Percentiles rank a stretch among this genome's conserved stretches.
These are phyloP conservation scores for Fusarium circinatum DNA, from an alignment of 2,329 filamentous ascomycete genomes.

Conservation along the genomic window DNA sequence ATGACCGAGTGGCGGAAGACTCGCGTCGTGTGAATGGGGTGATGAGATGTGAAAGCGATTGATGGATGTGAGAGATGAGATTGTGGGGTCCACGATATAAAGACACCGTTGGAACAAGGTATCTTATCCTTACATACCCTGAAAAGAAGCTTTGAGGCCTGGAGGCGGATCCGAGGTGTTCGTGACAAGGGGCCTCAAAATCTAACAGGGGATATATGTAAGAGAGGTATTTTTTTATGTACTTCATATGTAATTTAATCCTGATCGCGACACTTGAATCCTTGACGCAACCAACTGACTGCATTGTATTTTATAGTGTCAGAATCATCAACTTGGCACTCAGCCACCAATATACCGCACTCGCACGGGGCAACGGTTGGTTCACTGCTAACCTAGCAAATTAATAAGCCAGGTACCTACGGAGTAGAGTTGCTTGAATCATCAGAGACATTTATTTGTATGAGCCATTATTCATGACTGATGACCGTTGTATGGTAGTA, in stretches of 20 bases:
- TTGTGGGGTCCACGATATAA: slow-evolving; percentile 28
- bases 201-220: background rate
- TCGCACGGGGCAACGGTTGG: slow-evolving; percentile 5
- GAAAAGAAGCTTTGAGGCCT: slow-evolving; percentile 25
- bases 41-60: slow-evolving; percentile 23
- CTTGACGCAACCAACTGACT: background rate
- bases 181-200: slow-evolving; percentile 36
- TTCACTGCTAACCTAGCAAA: background rate
- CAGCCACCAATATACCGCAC: slow-evolving; percentile 1
- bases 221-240: background rate
- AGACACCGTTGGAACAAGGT: slow-evolving; percentile 12
- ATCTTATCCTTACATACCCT: slow-evolving; percentile 1
- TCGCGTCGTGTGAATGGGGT: slow-evolving; percentile 12
- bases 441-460: background rate
- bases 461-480: background rate
- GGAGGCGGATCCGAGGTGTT: slow-evolving; percentile 42
- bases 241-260: background rate
- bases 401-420: background rate
- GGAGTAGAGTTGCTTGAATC: slow-evolving; percentile 1
- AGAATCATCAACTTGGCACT: slow-evolving; percentile 13
- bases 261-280: slow-evolving; percentile 12
- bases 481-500: background rate
- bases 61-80: slow-evolving; percentile 33
- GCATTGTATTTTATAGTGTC: background rate
- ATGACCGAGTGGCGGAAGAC: slow-evolving; percentile 6